These are phyloP conservation scores for Mycena filopes DNA, from an alignment of 768 basidiomycete genomes.

Conservation along the genomic window DNA sequence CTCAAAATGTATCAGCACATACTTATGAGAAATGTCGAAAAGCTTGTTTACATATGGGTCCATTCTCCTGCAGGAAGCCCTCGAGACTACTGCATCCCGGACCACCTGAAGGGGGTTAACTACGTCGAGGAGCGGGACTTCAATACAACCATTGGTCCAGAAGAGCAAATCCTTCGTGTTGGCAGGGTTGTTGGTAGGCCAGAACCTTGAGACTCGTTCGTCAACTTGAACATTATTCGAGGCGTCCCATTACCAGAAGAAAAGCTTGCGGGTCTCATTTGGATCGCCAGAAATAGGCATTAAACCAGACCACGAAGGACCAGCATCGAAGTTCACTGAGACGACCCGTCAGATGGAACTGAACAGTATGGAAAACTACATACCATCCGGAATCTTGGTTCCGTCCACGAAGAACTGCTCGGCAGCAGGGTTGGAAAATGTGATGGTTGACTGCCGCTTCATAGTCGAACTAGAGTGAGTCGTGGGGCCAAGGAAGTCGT, in stretches of 20 bases:
- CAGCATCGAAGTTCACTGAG: constrained; percentile 70
- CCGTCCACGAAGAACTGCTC: constrained; percentile 60
- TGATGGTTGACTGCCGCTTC: constrained; percentile 60
- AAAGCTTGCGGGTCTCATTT: constrained; percentile 71
- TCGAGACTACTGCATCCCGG: constrained; percentile 78
- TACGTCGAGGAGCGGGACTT: not conserved
- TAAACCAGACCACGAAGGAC: constrained; percentile 75
- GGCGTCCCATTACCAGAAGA: constrained; percentile 48
- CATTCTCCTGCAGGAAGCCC: constrained; percentile 75
- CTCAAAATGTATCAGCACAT: not conserved
- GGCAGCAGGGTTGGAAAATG: constrained; percentile 71
- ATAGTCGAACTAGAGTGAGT: constrained; percentile 19
- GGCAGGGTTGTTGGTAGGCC: constrained; percentile 70
- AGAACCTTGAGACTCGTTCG: constrained; percentile 62
- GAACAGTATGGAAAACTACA: not conserved
- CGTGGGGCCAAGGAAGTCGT: constrained; percentile 48
- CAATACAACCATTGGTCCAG: constrained; percentile 60
- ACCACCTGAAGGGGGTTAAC: constrained; percentile 61
- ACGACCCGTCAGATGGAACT: not conserved
- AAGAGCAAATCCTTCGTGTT: constrained; percentile 71
- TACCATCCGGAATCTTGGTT: constrained; percentile 56
- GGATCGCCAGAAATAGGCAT: constrained; percentile 68
- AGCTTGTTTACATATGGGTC: constrained; percentile 57
- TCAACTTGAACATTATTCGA: not conserved
- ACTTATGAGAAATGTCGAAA: constrained; percentile 21